Conservation (phyloP, 257 asterid species). For the Capsicum pubescens region DNA sequence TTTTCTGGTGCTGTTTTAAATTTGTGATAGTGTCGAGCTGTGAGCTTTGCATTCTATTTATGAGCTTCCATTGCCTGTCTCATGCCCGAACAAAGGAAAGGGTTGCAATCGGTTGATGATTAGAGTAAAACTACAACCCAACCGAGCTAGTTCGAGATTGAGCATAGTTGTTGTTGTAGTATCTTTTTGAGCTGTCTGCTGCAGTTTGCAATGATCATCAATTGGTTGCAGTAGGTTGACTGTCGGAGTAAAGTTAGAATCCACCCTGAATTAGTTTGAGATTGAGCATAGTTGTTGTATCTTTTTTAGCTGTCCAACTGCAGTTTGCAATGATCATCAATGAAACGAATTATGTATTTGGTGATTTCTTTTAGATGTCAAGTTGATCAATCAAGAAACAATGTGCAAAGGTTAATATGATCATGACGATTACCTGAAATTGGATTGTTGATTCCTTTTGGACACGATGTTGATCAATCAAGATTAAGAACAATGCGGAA, state of each 20-base stretch:
- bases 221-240: constrained; percentile 12
- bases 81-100: background rate
- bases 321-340: constrained; percentile 9
- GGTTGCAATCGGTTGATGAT: background rate
- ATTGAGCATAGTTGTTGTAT: background rate
- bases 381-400: constrained; percentile 10
- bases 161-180: background rate
- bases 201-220: background rate
- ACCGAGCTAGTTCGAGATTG: background rate
- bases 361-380: constrained; percentile 22
- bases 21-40: constrained; percentile 40
- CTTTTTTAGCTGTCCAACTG: background rate
- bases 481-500: background rate
- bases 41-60: background rate
- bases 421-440: background rate
- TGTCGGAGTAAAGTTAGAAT: background rate
- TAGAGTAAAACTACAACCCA: background rate
- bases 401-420: background rate
- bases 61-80: background rate
- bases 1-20: constrained; percentile 61
- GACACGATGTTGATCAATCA: constrained; percentile 2
- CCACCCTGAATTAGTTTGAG: background rate
- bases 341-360: background rate
- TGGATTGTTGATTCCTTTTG: constrained; percentile 14
- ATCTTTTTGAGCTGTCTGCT: background rate